Base-by-base conservation (phyloP, 768 basidiomycete species). In the Mycena olivaceomarginata region DNA sequence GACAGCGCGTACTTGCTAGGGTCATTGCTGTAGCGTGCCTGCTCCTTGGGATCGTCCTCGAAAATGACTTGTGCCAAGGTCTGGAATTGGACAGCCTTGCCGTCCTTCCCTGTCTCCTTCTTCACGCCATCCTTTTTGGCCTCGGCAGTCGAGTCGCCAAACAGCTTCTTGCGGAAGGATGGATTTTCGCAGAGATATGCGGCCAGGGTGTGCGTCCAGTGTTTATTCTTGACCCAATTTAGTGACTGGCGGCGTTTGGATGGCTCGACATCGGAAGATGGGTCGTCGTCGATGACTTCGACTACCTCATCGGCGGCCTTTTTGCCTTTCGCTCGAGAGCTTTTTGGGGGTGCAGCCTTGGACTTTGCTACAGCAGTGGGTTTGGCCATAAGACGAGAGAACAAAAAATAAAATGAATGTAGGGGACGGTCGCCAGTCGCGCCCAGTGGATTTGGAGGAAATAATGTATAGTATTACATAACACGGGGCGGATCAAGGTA, bases 91-190 rank as follows among this genome's bases (percentile, higher is more conserved):
- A 70, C 72, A 3, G 59, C 4, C 39, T 81, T 79, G 10, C 79
- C 77, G 63, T 84, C 81, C 68, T 84, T 82, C 5, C 72, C 81
- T 0, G 60, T 59, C 2, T 31, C 22, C 65, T 83, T 84, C 16
- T 39, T 18, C 5, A 79, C 70, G 13, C 71, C 74, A 43, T 79
- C n/a, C 53, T 80, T 81, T 25, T 77, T 79, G 16, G 82, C 84
- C 57, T 81, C 77, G 0, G 77, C 74, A 10, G 81, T 83, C 1
- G 82, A 82, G 74, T 85, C 83, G 4, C 82, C 83, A 64, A 85
- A 85, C 0, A 84, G 66, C 56, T 66, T 66, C 25, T 31, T 64
- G 25, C 64, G 72, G 15, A 73, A 66, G 7, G 20, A 46, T 1
- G 81, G 67, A 56, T 83, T 60, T 15, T 80, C 71, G 11, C 62